These are phyloP conservation scores for Penicillium dipodomyicola DNA, from an alignment of 495 filamentous ascomycete genomes.

Conservation along the genomic window DNA sequence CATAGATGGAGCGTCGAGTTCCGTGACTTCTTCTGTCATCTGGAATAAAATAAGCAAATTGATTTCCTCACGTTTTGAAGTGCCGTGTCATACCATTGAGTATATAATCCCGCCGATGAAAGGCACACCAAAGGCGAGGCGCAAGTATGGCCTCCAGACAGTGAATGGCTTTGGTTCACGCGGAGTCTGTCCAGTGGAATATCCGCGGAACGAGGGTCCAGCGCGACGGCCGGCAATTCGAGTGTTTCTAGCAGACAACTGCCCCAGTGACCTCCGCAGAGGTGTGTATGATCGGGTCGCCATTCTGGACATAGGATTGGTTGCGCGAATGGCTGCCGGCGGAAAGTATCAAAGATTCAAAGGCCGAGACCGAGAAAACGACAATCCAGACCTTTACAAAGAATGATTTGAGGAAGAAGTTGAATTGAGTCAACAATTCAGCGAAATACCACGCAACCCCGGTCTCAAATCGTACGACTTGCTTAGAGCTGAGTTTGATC, in stretches of 20 bases:
- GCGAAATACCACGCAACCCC: slow-evolving; percentile 7
- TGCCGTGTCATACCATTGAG: slow-evolving; percentile 56
- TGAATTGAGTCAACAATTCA: slow-evolving; percentile 1
- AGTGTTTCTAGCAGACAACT: slow-evolving; percentile 25
- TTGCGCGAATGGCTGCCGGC: slow-evolving; percentile 13
- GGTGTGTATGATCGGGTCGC: slow-evolving; percentile 38
- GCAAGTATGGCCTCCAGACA: slow-evolving; percentile 52
- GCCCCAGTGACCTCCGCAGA: slow-evolving; percentile 39
- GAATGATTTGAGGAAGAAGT: background rate
- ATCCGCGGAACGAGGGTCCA: slow-evolving; percentile 28
- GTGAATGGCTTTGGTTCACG: slow-evolving; percentile 34
- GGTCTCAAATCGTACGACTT: slow-evolving; percentile 17
- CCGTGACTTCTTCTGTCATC: slow-evolving; percentile 50
- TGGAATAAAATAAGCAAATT: slow-evolving; percentile 19
- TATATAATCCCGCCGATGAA: slow-evolving; percentile 63
- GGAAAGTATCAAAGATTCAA: background rate
- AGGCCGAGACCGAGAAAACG: background rate
- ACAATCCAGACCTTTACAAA: background rate
- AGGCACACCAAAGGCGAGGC: slow-evolving; percentile 59
- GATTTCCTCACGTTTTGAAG: background rate
- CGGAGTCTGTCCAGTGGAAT: slow-evolving; percentile 30
- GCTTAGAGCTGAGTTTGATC: slow-evolving; percentile 25
- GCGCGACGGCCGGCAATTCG: slow-evolving; percentile 24
- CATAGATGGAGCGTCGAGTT: slow-evolving; percentile 59
- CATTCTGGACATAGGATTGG: slow-evolving; percentile 33